Evolutionary conservation across 2,329 filamentous ascomycete species (phyloP).

Genomic region (Decorospora gaudefroyi): DNA sequence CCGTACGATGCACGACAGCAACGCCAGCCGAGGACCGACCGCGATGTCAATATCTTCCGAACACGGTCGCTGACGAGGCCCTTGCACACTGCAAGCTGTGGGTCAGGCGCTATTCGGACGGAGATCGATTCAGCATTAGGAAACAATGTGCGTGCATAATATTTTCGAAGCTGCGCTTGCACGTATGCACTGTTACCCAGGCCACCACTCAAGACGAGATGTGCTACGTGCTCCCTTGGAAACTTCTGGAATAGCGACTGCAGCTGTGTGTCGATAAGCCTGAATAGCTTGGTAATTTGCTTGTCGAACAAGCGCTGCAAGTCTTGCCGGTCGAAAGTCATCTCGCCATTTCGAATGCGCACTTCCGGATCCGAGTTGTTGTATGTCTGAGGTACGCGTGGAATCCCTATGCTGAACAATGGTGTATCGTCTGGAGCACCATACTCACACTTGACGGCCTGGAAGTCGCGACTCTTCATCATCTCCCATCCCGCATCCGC

Average conservation of each 20-base stretch:
- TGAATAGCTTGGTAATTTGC: constrained; percentile 44
- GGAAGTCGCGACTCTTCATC: constrained; percentile 49
- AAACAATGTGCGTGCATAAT: constrained; percentile 37
- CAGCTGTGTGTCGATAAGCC: constrained; percentile 45
- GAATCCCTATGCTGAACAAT: constrained; percentile 45
- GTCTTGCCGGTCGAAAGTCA: constrained; percentile 42
- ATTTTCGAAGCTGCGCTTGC: constrained; percentile 40
- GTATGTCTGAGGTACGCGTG: constrained; percentile 39
- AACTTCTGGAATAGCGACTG: constrained; percentile 34
- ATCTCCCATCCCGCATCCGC: constrained; percentile 49
- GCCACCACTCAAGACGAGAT: constrained; percentile 52
- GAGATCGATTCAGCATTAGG: constrained; percentile 32
- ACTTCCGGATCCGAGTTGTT: constrained; percentile 37
- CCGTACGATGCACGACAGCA: constrained; percentile 48
- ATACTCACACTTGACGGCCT: constrained; percentile 50
- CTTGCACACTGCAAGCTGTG: constrained; percentile 61
- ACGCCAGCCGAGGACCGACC: constrained; percentile 51
- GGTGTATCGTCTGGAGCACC: constrained; percentile 46
- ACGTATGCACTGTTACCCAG: constrained; percentile 52
- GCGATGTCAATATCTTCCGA: constrained; percentile 52
- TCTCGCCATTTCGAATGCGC: constrained; percentile 42
- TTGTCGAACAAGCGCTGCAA: constrained; percentile 44
- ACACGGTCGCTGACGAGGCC: constrained; percentile 58
- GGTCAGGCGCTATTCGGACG: constrained; percentile 52
- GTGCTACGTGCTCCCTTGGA: constrained; percentile 36